Base-by-base conservation (phyloP, 768 basidiomycete species). In the Panaeolus cyanescens region DNA sequence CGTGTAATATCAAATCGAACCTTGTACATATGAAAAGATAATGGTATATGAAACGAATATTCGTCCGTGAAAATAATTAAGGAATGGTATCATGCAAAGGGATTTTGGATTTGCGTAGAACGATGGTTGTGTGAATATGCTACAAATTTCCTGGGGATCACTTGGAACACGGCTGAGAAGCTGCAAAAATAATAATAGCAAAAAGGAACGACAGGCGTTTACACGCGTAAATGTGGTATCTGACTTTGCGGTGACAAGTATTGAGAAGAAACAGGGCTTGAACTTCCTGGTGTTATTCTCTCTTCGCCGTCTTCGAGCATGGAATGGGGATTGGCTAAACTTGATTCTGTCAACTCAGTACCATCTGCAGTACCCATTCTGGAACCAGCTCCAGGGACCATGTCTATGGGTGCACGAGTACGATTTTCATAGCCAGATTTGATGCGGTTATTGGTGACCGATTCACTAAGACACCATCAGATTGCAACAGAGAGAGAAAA, bases 401-500 rank as follows among this genome's bases (percentile, higher is more conserved):
- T 74, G 73, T 92, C 90, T 62, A 93, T 93, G 37, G 91, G 90
- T 8, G 88, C 86, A 55, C 69, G 68, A 3, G 65, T 64, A 25
- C 90, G 83, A 60, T 84, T 82, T 57, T 80, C 75, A 65, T 90
- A 84, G 20, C 90, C 91, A 6, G 91, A 92, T 70, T 92, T 92
- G 70, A 95, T 77, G 39, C 92, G 87, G 74, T 95, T 93, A 70
- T 93, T 95, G 13, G 90, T 87, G 2, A 88, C 86, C 19, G 86
- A 83, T 74, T 94, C 92, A 54, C 92, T 93, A 74, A n/a, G 63
- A 55, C 62, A 54, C 58, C 33, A 37, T 59, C 63, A 58, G 37
- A 56, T 54, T 33, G 25, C 19, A n/a, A n/a, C 9, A 50, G 15
- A 42, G 32, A 22, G 56, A 45, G 30, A 63, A 22, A 33, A 59